A percentile compares a stretch with the other conserved stretches of the same genome.
Evolutionary conservation across 2,329 filamentous ascomycete genomes (phyloP).

Genomic region (Aspergillus flavus): DNA sequence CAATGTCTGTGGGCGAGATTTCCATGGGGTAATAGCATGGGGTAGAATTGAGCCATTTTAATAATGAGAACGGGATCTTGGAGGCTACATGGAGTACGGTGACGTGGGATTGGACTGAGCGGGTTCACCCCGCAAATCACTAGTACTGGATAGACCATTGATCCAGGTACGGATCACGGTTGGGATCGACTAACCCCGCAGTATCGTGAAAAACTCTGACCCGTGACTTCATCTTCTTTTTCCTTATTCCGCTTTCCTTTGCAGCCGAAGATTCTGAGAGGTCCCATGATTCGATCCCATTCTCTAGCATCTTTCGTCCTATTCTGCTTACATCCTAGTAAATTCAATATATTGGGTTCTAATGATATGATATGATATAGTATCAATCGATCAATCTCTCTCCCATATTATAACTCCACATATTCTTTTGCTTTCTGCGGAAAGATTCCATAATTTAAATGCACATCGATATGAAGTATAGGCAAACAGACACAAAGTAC

Average conservation of each 20-base stretch:
- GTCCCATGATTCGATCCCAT: neutral
- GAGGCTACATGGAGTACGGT: neutral
- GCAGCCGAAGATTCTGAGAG: neutral
- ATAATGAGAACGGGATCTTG: constrained; percentile 14
- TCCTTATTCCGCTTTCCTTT: neutral
- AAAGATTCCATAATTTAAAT: constrained; percentile 17
- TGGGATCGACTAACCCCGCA: constrained; percentile 26
- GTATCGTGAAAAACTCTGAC: constrained; percentile 12
- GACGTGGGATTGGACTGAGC: neutral
- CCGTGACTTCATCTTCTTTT: constrained; percentile 14
- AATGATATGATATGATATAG: neutral
- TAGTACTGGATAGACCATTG: constrained; percentile 16
- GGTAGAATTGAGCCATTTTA: constrained; percentile 23
- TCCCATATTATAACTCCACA: neutral
- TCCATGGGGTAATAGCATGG: constrained; percentile 17
- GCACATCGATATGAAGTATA: neutral
- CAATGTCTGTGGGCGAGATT: neutral
- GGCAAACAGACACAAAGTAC: neutral
- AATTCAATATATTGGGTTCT: neutral
- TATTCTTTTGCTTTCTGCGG: neutral
- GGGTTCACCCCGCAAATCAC: constrained; percentile 22
- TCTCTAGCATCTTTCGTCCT: neutral
- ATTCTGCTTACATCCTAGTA: neutral
- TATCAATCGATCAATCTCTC: neutral
- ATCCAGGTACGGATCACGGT: constrained; percentile 22